phyloP scores from a whole-genome alignment of 768 basidiomycete species.

The Termitomyces sp. region DNA sequence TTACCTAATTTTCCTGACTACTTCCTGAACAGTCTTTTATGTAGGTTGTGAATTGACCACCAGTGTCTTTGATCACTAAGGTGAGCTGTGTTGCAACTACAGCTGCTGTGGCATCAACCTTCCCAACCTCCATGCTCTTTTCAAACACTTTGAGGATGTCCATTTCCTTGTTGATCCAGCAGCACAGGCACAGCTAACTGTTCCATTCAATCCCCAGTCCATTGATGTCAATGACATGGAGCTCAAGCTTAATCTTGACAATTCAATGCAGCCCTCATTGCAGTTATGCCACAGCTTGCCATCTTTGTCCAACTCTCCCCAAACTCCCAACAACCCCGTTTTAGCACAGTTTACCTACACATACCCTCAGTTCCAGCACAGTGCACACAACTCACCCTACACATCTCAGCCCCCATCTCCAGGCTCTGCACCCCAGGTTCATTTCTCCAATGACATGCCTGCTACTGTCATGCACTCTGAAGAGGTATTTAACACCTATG shows the following conservation, averaged over 20 bases:
- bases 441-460: constrained; percentile 5
- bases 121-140: constrained; percentile 70
- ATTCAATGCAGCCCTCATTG: constrained; percentile 22
- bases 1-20: no score
- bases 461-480: constrained; percentile 29
- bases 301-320: constrained; percentile 40
- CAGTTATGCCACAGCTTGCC: constrained; percentile 31
- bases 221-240: constrained; percentile 69
- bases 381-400: constrained; percentile 21
- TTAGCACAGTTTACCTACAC: constrained; percentile 19
- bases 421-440: constrained; percentile 30
- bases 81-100: constrained; percentile 82
- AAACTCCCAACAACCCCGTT: constrained; percentile 39
- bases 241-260: constrained; percentile 57
- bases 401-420: constrained; percentile 43
- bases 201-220: constrained; percentile 40
- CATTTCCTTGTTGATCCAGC: constrained; percentile 65
- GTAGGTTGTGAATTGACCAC: no score
- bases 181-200: constrained; percentile 32
- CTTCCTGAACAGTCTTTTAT: no score
- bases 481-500: constrained; percentile 66
- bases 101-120: constrained; percentile 80
- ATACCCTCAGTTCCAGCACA: constrained; percentile 10
- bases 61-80: constrained; percentile 60
- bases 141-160: constrained; percentile 89